A percentile compares a stretch with the other conserved stretches of the same genome.
phyloP scores from a whole-genome alignment of 345 rosid genomes.

The Salix exigua region DNA sequence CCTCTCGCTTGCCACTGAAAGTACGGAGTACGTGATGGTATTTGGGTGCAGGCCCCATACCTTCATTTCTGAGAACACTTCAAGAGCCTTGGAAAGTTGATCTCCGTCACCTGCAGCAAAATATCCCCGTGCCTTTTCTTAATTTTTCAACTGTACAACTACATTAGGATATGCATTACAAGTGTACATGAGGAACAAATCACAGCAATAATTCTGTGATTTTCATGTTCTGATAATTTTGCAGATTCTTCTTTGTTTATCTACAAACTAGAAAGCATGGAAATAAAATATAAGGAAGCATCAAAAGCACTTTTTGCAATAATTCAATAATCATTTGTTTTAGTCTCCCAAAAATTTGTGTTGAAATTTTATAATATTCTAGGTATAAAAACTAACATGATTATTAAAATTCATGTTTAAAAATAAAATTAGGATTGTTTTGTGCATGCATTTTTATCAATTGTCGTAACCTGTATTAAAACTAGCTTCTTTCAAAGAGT shows the following conservation, averaged over 20 bases:
- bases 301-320: not conserved
- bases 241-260: not conserved
- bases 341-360: not conserved
- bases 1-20: constrained; percentile 83
- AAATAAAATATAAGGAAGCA: not conserved
- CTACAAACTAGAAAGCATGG: not conserved
- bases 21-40: constrained; percentile 74
- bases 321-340: not conserved
- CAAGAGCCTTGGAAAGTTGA: constrained; percentile 74
- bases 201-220: not conserved
- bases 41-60: constrained; percentile 55
- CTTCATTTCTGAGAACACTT: constrained; percentile 72
- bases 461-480: not conserved
- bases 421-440: not conserved
- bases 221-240: not conserved
- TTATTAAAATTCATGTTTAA: too few relatives aligned
- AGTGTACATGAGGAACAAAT: not conserved
- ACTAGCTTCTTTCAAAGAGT: too few relatives aligned
- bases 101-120: constrained; percentile 69
- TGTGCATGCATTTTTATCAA: not conserved
- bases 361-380: not conserved
- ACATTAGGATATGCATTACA: too few relatives aligned
- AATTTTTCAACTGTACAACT: not conserved
- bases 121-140: constrained; percentile 10
- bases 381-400: not conserved